Percentiles rank a stretch among this genome's conserved stretches.
Evolutionary conservation across 352 stramenopile species (phyloP).

Genomic region (Sclerospora graminicola): DNA sequence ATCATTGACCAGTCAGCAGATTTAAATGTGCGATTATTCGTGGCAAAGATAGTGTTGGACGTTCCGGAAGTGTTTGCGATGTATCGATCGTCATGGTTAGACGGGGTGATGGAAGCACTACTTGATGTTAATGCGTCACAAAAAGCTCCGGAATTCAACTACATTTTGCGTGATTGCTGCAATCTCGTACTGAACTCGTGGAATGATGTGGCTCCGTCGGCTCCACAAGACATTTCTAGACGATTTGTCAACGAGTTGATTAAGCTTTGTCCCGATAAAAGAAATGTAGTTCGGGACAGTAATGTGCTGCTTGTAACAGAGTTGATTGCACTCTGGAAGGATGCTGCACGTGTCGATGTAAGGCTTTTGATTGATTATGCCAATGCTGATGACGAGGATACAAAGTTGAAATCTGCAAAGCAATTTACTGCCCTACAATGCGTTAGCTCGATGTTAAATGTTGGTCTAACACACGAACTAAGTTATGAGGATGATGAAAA

Average conservation of each 20-base stretch:
- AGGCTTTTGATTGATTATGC: constrained; percentile 29
- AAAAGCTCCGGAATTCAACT: constrained; percentile 45
- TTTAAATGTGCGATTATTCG: constrained; percentile 58
- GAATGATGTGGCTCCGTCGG: constrained; percentile 23
- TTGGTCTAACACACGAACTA: constrained; percentile 19
- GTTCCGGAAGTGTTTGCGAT: constrained; percentile 39
- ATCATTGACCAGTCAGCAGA: constrained; percentile 24
- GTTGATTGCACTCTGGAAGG: constrained; percentile 50
- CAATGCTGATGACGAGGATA: constrained; percentile 26
- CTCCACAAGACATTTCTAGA: constrained; percentile 13
- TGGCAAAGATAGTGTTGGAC: constrained; percentile 66
- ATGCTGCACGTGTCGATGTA: constrained; percentile 29
- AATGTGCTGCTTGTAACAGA: constrained; percentile 51
- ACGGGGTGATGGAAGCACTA: constrained; percentile 39
- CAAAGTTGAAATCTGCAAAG: constrained; percentile 29
- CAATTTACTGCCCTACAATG: constrained; percentile 48
- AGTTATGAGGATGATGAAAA: constrained; percentile 9
- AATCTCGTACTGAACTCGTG: constrained; percentile 42
- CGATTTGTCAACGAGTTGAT: constrained; percentile 53
- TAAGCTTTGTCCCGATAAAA: constrained; percentile 39
- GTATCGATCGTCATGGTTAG: constrained; percentile 43
- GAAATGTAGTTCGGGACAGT: constrained; percentile 48
- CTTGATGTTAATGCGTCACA: constrained; percentile 32
- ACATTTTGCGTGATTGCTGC: constrained; percentile 69
- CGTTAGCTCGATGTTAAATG: constrained; percentile 45